Base-by-base conservation (phyloP, 2,329 filamentous ascomycete species). In the Alternaria gaisen region DNA sequence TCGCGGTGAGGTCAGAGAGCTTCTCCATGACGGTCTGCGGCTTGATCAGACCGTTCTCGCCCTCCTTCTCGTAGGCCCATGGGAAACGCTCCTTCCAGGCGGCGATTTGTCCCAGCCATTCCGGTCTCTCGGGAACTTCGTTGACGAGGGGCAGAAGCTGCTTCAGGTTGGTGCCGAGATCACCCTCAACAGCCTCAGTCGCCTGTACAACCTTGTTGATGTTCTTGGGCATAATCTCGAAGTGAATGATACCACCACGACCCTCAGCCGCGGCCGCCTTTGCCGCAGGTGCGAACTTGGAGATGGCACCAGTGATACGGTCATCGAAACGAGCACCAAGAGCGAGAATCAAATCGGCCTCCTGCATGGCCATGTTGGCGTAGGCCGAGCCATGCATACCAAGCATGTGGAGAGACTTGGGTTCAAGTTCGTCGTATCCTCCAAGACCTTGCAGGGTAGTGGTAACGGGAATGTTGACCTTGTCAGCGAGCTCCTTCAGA, bases 161-260 rank as follows among this genome's bases (percentile, higher is more conserved):
- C 53, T 84, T 84, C 34, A 98, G 83, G 80, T 97, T 98, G 18
- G 89, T 83, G 3, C 90, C 89, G 30, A 97, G 92, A 75, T 98
- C 94, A 60, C 95, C 95, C 81, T 97, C 94, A 18, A 98, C 90
- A 46, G 95, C 94, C 82, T 97, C 93, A 42, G 92, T 97, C 8
- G 94, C 94, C 82, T 98, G 93, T 14, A 99, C 91, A 42, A 98
- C 94, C 87, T 98, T 99, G 88, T 98, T 98, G 83, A 98, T 98
- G 84, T 99, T 98, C 89, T 99, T 99, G 72, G 95, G 94, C 90
- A 98, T 91, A 73, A 99, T 94, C 79, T 98, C 94, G 74, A 98
- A 98, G 81, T 99, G 94, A 16, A 98, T 87, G 72, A 99, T 98
- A 74, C 95, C 95, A 72, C 95, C 95, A 64, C 93, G 91, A 55